Conservation (phyloP, 371 early-diverging fungal genomes). For the Mortierella sp. region DNA sequence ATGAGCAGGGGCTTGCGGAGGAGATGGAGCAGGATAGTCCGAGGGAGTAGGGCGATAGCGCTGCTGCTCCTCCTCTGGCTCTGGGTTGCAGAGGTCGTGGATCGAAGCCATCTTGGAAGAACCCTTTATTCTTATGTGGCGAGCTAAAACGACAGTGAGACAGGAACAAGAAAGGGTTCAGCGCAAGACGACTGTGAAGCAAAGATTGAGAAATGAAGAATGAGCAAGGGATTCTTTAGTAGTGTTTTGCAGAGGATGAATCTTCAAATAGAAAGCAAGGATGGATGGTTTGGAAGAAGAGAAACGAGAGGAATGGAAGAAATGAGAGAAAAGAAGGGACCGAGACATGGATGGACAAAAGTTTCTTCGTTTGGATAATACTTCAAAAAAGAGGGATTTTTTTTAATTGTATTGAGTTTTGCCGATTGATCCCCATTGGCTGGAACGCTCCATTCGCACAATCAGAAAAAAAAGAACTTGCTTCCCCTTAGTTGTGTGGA, state of each 20-base stretch:
- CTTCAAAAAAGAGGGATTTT: constrained; percentile 22
- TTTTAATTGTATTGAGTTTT: too few relatives aligned
- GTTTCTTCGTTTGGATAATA: too few relatives aligned
- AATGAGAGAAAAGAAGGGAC: neutral
- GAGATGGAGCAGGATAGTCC: neutral
- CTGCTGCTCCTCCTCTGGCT: constrained; percentile 17
- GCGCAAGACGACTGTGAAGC: neutral
- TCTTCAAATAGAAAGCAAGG: neutral
- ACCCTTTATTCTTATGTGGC: too few relatives aligned
- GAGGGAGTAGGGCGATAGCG: neutral
- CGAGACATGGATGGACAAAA: neutral
- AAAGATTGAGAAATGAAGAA: neutral
- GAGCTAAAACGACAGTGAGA: neutral
- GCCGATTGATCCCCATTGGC: too few relatives aligned
- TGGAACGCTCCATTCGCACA: too few relatives aligned
- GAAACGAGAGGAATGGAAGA: neutral
- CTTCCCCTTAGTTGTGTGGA: too few relatives aligned
- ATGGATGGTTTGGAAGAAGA: neutral
- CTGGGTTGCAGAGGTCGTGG: constrained; percentile 43
- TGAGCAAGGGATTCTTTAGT: too few relatives aligned
- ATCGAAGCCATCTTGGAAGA: constrained; percentile 42
- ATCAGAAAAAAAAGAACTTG: too few relatives aligned
- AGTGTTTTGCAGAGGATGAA: too few relatives aligned
- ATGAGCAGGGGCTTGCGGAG: neutral
- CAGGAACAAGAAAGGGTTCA: neutral